Base-by-base conservation (phyloP, 495 filamentous ascomycete species). In the Chaetomidium leptoderma region DNA sequence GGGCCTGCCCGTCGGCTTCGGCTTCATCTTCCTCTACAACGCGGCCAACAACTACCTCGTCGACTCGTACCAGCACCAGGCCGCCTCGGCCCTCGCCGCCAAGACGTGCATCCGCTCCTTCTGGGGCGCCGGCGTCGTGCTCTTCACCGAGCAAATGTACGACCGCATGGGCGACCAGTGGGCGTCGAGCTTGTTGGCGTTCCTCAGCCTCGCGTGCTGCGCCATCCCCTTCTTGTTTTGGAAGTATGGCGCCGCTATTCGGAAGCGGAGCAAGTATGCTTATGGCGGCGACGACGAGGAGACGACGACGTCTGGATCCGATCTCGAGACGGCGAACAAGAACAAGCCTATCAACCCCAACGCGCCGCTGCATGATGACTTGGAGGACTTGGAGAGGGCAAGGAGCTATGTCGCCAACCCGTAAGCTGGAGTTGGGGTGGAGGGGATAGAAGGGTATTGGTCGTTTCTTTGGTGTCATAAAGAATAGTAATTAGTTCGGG, bases 11-110 rank as follows among this genome's bases (percentile, higher is more conserved):
- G 81, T 92, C 52, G 89, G 88, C 7, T 91, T 92, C 67, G 89
- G 89, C 24, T 90, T 93, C 68, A 89, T 92, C 66, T 90, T 91
- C 73, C 73, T 92, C 23, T 92, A 92, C 72, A 92, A 91, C 73
- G 78, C 86, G 9, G 88, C 88, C 48, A 91, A 89, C 73, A 91
- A 92, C 74, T 91, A 91, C 67, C 60, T 79, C 63, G 88, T 93
- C 53, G 89, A 93, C 70, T 85, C 87, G 0, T 92, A 92, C 71
- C 87, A 90, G 67, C 84, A 90, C 67, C 86, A 90, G 72, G 89
- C 89, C n/a, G 89, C 89, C 0, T 88, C 85, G 6, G 89, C 89
- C 0, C 80, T 92, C n/a, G 89, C 89, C 2, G 88, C 89, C 46
- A 92, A 92, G 73, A 92, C 89, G 0, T 91, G 82, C 64, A 74